Percentiles rank a stretch among this genome's conserved stretches.
Conservation (phyloP, 2,329 filamentous ascomycete species). For the Aspergillus candidus region DNA sequence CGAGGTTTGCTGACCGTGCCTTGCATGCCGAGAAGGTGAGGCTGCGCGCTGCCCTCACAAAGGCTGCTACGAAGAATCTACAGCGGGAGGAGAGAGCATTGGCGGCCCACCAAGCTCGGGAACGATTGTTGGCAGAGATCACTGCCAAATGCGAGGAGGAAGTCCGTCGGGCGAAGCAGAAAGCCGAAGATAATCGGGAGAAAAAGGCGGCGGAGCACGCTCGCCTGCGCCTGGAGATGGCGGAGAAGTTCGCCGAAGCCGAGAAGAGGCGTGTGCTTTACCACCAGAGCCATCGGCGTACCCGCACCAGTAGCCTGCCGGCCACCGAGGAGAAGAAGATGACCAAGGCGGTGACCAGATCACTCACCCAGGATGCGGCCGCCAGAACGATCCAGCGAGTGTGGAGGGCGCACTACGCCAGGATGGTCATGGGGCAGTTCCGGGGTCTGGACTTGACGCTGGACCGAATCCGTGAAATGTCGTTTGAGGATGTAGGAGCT, state of each 20-base stretch:
- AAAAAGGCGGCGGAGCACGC: slow-evolving; percentile 57
- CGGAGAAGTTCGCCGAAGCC: slow-evolving; percentile 59
- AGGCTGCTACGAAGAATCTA: slow-evolving; percentile 51
- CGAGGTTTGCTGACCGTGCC: slow-evolving; percentile 57
- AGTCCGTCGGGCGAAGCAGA: slow-evolving; percentile 59
- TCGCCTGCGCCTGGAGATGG: slow-evolving; percentile 55
- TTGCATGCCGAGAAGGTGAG: slow-evolving; percentile 62
- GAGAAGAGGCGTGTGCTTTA: slow-evolving; percentile 51
- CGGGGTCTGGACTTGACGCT: slow-evolving; percentile 48
- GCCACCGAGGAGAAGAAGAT: slow-evolving; percentile 40
- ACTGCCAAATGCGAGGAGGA: slow-evolving; percentile 61
- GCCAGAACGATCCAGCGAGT: slow-evolving; percentile 53
- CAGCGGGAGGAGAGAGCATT: slow-evolving; percentile 58
- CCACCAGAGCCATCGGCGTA: slow-evolving; percentile 44
- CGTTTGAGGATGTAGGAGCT: slow-evolving; percentile 54
- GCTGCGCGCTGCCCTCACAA: slow-evolving; percentile 56
- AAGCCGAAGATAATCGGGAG: slow-evolving; percentile 61
- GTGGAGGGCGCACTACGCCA: slow-evolving; percentile 50
- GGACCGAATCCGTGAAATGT: slow-evolving; percentile 45
- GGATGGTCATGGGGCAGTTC: slow-evolving; percentile 47
- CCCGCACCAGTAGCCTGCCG: slow-evolving; percentile 48
- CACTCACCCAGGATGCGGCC: slow-evolving; percentile 47
- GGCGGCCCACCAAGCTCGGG: slow-evolving; percentile 57
- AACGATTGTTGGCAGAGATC: slow-evolving; percentile 59
- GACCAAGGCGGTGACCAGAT: slow-evolving; percentile 26